phyloP scores from a whole-genome alignment of 1,139 yeast genomes.

The Hyphopichia pseudoburtonii region DNA sequence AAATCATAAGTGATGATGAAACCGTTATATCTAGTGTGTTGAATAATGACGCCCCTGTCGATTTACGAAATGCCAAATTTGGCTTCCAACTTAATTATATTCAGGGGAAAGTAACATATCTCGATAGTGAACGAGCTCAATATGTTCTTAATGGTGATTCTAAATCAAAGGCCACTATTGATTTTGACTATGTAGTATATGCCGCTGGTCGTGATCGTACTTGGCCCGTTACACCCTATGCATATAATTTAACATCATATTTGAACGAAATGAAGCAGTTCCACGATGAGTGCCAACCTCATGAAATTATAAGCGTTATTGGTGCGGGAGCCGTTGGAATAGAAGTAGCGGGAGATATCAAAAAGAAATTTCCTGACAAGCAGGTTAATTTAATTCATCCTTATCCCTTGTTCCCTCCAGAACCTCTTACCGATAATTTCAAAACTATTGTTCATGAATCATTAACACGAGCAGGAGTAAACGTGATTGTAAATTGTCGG shows the following conservation, averaged over 20 bases:
- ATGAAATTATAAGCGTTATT: slow-evolving; percentile 32
- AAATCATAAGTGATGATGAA: slow-evolving; percentile 20
- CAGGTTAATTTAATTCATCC: slow-evolving; percentile 43
- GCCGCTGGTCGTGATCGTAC: slow-evolving; percentile 53
- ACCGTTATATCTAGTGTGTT: not conserved
- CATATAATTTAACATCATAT: slow-evolving; percentile 26
- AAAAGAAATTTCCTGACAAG: slow-evolving; percentile 33
- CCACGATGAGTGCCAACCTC: slow-evolving; percentile 18
- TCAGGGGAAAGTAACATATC: slow-evolving; percentile 40
- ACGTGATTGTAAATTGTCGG: slow-evolving; percentile 23
- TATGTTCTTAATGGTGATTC: slow-evolving; percentile 18
- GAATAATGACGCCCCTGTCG: not conserved
- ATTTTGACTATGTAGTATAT: slow-evolving; percentile 49
- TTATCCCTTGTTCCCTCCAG: slow-evolving; percentile 40
- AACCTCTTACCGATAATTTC: slow-evolving; percentile 35
- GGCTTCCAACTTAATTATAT: slow-evolving; percentile 29
- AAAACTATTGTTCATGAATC: slow-evolving; percentile 26
- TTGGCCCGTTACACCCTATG: slow-evolving; percentile 57
- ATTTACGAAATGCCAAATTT: slow-evolving; percentile 3
- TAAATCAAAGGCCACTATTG: slow-evolving; percentile 20
- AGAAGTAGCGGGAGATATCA: slow-evolving; percentile 49
- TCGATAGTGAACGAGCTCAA: slow-evolving; percentile 26
- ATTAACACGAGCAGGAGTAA: slow-evolving; percentile 20
- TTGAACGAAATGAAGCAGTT: slow-evolving; percentile 36
- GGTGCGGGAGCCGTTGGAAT: slow-evolving; percentile 57